phyloP scores from a whole-genome alignment of 164 flowering plant genomes.

The Litsea cubeba region DNA sequence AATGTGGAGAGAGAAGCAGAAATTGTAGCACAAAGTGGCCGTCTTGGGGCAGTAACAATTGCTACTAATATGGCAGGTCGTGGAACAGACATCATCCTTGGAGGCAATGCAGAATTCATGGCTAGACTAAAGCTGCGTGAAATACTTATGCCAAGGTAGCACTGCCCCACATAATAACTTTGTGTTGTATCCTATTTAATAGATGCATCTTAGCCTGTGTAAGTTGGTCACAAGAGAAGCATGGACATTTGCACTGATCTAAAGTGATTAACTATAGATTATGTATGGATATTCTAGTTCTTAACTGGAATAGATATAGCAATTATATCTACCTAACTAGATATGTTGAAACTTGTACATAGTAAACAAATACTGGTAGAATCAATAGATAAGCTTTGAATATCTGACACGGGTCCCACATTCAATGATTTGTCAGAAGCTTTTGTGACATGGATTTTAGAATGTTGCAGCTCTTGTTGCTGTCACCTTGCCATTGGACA shows the following conservation, averaged over 20 bases:
- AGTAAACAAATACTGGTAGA: too few relatives aligned
- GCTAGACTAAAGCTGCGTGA: constrained; percentile 92
- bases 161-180: not conserved
- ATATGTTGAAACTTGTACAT: not conserved
- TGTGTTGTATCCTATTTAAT: not conserved
- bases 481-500: not conserved
- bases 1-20: constrained; percentile 99
- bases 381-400: not conserved
- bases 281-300: too few relatives aligned
- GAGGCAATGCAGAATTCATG: constrained; percentile 99
- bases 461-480: not conserved
- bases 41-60: constrained; percentile 92
- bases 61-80: constrained; percentile 99
- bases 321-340: not conserved
- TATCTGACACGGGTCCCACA: not conserved
- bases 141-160: constrained; percentile 97
- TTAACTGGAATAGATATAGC: not conserved
- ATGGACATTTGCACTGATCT: not conserved
- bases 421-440: not conserved
- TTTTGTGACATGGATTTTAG: not conserved
- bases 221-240: not conserved
- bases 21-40: constrained; percentile 98
- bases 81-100: constrained; percentile 98
- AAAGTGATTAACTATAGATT: not conserved
- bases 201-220: not conserved